Conservation (phyloP, 768 basidiomycete genomes). For the Leccinum broughii region DNA sequence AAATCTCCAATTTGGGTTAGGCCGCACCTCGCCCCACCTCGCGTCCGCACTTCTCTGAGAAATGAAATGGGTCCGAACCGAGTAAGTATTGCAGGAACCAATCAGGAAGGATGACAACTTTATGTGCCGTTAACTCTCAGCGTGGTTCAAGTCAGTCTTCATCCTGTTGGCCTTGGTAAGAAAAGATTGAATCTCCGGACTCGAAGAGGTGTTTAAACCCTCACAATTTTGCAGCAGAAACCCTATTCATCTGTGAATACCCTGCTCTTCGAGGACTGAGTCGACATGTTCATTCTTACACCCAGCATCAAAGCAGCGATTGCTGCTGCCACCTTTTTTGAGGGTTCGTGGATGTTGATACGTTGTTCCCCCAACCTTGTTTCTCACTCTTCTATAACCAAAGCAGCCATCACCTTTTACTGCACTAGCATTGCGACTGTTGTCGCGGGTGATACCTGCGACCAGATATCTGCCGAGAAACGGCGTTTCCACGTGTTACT, state of each 20-base stretch:
- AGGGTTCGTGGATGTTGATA: constrained; percentile 16
- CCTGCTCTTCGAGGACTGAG: background rate
- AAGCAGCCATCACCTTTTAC: too few species aligned
- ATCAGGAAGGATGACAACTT: too few species aligned
- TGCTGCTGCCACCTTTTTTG: constrained; percentile 8
- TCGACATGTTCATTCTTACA: constrained; percentile 21
- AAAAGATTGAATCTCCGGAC: background rate
- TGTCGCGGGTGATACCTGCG: constrained; percentile 55
- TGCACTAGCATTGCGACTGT: constrained; percentile 65
- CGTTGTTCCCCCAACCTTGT: background rate
- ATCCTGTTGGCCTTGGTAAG: background rate
- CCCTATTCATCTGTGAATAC: background rate
- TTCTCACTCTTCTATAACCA: constrained; percentile 44
- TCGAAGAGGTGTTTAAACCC: constrained; percentile 21
- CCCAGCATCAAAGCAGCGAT: constrained; percentile 11
- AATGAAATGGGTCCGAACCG: too few species aligned
- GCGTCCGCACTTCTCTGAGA: too few species aligned
- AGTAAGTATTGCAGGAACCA: too few species aligned
- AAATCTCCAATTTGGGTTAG: too few species aligned
- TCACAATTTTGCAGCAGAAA: background rate
- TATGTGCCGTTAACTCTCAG: too few species aligned
- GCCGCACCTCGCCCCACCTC: too few species aligned
- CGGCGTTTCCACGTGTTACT: constrained; percentile 13
- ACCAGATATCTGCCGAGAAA: constrained; percentile 59
- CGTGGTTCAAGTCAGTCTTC: background rate